These are phyloP conservation scores for Metrosideros polymorpha DNA, from an alignment of 441 rosid genomes.

Conservation along the genomic window DNA sequence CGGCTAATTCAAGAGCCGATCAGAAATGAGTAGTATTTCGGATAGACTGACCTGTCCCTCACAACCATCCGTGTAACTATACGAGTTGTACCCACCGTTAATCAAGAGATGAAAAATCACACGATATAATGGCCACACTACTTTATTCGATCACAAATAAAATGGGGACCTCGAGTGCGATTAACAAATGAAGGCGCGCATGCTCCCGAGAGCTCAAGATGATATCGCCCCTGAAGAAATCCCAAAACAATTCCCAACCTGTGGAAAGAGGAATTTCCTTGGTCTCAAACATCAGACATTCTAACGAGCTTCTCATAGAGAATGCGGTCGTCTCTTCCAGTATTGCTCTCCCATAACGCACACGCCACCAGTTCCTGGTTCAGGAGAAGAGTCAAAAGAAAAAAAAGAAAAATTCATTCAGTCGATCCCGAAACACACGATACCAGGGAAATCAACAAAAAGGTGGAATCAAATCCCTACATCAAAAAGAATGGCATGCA, in stretches of 20 bases:
- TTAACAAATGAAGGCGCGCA: background rate
- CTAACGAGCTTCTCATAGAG: slow-evolving; percentile 71
- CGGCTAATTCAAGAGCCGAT: background rate
- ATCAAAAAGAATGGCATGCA: background rate
- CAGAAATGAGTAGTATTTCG: background rate
- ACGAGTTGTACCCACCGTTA: background rate
- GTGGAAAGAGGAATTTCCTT: background rate
- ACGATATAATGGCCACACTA: background rate
- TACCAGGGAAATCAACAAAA: background rate
- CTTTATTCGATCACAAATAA: background rate
- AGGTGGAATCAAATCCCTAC: background rate
- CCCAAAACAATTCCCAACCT: background rate
- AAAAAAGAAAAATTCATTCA: background rate
- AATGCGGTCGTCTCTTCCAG: slow-evolving; percentile 90
- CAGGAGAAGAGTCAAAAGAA: background rate
- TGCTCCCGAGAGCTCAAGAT: background rate
- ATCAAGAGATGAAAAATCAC: background rate
- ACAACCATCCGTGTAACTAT: background rate
- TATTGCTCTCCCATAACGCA: slow-evolving; percentile 86
- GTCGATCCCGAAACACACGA: background rate
- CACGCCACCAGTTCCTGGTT: slow-evolving; percentile 89
- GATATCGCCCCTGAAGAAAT: background rate
- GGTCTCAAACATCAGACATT: slow-evolving; percentile 30
- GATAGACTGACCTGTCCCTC: background rate
- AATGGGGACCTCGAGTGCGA: background rate